A percentile compares a stretch with the other conserved stretches of the same genome.
phyloP scores from a whole-genome alignment of 2,329 filamentous ascomycete genomes.

The Fusarium nygamai region DNA sequence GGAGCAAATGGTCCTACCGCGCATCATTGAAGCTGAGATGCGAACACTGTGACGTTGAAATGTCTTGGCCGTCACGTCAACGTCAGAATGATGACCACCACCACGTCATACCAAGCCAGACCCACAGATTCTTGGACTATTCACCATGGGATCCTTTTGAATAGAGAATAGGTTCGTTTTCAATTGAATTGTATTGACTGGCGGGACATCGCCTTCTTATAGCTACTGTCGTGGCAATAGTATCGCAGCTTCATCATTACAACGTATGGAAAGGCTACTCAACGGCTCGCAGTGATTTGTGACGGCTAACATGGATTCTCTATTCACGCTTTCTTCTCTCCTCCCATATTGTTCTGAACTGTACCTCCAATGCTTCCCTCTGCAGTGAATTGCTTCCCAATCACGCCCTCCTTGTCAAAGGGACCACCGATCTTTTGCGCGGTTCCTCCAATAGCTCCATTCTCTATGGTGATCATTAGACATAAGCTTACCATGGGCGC shows the following conservation, averaged over 20 bases:
- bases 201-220: not conserved
- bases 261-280: rapidly evolving
- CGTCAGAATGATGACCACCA: slow-evolving; percentile 17
- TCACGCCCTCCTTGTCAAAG: slow-evolving; percentile 59
- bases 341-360: slow-evolving; percentile 58
- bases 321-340: slow-evolving; percentile 44
- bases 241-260: not conserved
- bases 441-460: slow-evolving; percentile 61
- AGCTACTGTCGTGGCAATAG: not conserved
- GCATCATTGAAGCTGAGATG: not conserved
- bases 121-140: not conserved
- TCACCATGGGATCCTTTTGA: rapidly evolving
- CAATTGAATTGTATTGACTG: rapidly evolving
- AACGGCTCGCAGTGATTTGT: rapidly evolving
- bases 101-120: not conserved
- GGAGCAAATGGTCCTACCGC: not conserved
- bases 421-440: slow-evolving; percentile 62
- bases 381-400: slow-evolving; percentile 65
- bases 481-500: rapidly evolving
- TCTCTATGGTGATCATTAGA: slow-evolving; percentile 39
- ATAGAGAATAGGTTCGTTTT: not conserved
- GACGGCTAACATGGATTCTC: rapidly evolving
- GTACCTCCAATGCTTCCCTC: slow-evolving; percentile 63
- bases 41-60: not conserved
- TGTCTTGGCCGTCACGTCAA: not conserved